Evolutionary conservation across 495 filamentous ascomycete genomes (phyloP).

Genomic region (Amniculicola lignicola): DNA sequence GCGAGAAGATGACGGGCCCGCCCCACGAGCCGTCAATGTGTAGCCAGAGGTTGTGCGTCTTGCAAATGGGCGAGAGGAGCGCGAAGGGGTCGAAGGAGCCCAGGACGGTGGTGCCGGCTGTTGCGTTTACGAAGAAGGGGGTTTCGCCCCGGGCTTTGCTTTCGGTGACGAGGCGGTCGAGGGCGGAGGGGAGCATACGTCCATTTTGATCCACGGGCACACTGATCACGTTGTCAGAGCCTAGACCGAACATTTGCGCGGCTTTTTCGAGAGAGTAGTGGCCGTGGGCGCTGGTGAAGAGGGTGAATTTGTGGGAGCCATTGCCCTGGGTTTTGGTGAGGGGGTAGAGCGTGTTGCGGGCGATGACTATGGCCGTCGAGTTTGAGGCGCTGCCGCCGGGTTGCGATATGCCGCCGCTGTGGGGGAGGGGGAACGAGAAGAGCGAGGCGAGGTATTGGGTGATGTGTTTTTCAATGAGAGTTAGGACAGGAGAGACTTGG

Average conservation of each 20-base stretch:
- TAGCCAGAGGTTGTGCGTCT: slow-evolving; percentile 72
- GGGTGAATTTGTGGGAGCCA: slow-evolving; percentile 59
- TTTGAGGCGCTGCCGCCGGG: slow-evolving; percentile 86
- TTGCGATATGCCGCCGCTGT: slow-evolving; percentile 81
- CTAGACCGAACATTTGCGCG: slow-evolving; percentile 80
- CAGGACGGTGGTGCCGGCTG: slow-evolving; percentile 88
- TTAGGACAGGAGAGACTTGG: slow-evolving; percentile 84
- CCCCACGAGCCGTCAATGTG: slow-evolving; percentile 93
- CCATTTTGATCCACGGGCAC: slow-evolving; percentile 72
- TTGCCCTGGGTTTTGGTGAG: slow-evolving; percentile 70
- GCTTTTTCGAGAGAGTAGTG: slow-evolving; percentile 97
- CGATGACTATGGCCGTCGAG: slow-evolving; percentile 81
- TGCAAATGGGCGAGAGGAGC: slow-evolving; percentile 68
- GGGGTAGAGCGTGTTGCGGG: slow-evolving; percentile 80
- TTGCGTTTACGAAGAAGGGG: slow-evolving; percentile 93
- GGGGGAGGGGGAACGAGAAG: slow-evolving; percentile 69
- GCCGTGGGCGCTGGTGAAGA: slow-evolving; percentile 87
- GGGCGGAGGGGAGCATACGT: slow-evolving; percentile 62
- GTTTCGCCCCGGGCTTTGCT: slow-evolving; percentile 63
- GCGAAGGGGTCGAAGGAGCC: slow-evolving; percentile 84
- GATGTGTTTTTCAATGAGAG: slow-evolving; percentile 78
- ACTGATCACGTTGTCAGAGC: slow-evolving; percentile 65
- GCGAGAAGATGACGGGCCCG: slow-evolving; percentile 78
- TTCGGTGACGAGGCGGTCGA: slow-evolving; percentile 58
- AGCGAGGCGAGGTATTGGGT: slow-evolving; percentile 64